Conservation (phyloP, 805 yeast genomes). For the Cyberlindnera petersonii region DNA sequence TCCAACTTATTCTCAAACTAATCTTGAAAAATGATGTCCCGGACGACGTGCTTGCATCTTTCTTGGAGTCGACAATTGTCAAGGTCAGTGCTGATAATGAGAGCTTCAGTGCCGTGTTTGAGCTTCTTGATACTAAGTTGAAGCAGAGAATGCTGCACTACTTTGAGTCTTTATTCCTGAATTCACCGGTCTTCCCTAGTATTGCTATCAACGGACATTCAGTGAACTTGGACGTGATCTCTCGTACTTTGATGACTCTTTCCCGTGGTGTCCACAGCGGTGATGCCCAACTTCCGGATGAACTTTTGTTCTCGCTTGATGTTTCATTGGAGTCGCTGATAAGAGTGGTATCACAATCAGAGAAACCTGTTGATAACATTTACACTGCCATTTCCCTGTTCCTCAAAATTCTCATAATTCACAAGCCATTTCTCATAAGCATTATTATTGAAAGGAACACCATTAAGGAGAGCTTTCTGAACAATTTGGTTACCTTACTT, state of each 20-base stretch:
- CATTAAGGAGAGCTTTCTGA: slow-evolving; percentile 43
- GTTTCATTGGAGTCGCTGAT: slow-evolving; percentile 36
- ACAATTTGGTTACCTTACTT: slow-evolving; percentile 43
- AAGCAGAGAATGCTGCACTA: slow-evolving; percentile 33
- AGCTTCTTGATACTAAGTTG: slow-evolving; percentile 30
- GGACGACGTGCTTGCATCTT: slow-evolving; percentile 11
- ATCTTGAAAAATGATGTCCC: slow-evolving; percentile 19
- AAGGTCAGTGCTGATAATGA: slow-evolving; percentile 4
- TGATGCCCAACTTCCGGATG: slow-evolving; percentile 29
- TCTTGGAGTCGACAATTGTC: slow-evolving; percentile 11
- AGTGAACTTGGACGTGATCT: slow-evolving; percentile 14
- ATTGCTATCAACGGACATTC: slow-evolving; percentile 13
- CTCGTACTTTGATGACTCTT: slow-evolving; percentile 19
- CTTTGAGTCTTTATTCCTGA: slow-evolving; percentile 39
- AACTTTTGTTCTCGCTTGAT: slow-evolving; percentile 39
- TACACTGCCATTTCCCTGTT: slow-evolving; percentile 41
- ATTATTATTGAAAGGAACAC: slow-evolving; percentile 40
- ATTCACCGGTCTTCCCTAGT: slow-evolving; percentile 38
- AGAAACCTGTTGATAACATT: slow-evolving; percentile 13
- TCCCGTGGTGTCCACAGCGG: slow-evolving; percentile 18
- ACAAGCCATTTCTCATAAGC: slow-evolving; percentile 46
- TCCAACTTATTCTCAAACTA: slow-evolving; percentile 37
- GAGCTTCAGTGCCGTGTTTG: slow-evolving; percentile 37
- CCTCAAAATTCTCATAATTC: slow-evolving; percentile 54
- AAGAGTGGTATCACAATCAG: slow-evolving; percentile 22